Conservation (phyloP, 164 flowering plant species). For the Pachysandra terminalis region DNA sequence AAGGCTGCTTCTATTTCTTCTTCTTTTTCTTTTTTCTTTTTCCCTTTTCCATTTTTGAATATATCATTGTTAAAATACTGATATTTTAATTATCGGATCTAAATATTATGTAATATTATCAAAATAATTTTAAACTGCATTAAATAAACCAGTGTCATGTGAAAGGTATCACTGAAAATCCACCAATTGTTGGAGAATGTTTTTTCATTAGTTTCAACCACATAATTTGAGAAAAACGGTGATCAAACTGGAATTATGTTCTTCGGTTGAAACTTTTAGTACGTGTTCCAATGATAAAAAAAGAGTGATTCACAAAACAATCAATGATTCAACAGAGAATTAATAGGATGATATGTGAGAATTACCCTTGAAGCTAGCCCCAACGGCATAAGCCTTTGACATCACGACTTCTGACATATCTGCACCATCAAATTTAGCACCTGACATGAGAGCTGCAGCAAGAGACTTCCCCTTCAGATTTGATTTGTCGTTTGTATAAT, state of each 20-base stretch:
- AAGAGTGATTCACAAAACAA: background rate
- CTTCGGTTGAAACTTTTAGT: background rate
- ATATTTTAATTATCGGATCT: too few species aligned
- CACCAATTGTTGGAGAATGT: background rate
- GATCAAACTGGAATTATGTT: background rate
- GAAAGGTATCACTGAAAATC: too few species aligned
- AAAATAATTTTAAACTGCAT: too few species aligned
- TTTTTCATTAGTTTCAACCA: background rate
- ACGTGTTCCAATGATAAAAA: background rate
- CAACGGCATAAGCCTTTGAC: constrained; percentile 99
- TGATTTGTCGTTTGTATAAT: constrained; percentile 81
- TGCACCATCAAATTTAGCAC: constrained; percentile 97
- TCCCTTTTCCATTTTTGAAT: too few species aligned
- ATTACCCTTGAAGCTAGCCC: constrained; percentile 94
- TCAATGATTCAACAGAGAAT: background rate
- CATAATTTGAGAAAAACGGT: background rate
- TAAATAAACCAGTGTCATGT: too few species aligned
- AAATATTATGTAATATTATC: too few species aligned
- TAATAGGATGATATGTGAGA: background rate
- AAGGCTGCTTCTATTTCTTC: too few species aligned
- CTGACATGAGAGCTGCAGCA: constrained; percentile 93
- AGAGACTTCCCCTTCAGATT: constrained; percentile 92
- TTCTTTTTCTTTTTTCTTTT: too few species aligned
- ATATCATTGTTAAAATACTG: too few species aligned
- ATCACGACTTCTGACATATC: constrained; percentile 96